Conservation (phyloP, 805 yeast genomes). For the Yarrowia sp. region DNA sequence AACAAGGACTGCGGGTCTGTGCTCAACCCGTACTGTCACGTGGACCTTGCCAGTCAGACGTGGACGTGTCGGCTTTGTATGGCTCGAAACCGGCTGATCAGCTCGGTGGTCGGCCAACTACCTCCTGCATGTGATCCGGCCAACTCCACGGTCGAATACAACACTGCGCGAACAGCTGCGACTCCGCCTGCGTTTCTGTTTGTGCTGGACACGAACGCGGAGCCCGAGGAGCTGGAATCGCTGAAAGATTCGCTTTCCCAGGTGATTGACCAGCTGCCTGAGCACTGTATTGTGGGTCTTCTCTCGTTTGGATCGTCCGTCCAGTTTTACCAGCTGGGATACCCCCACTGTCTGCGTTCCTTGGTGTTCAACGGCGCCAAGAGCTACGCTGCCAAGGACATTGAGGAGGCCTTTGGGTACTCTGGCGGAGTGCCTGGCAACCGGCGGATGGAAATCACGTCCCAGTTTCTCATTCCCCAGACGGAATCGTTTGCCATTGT, state of each 20-base stretch:
- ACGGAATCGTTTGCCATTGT: constrained; percentile 80
- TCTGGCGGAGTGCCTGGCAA: constrained; percentile 1
- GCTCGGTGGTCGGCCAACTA: constrained; percentile 72
- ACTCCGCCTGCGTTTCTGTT: constrained; percentile 85
- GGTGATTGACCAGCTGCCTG: constrained; percentile 81
- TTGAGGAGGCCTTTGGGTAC: constrained; percentile 68
- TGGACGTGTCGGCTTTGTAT: constrained; percentile 90
- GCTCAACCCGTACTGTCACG: constrained; percentile 74
- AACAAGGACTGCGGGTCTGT: constrained; percentile 72
- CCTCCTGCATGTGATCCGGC: constrained; percentile 79
- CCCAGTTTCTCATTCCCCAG: constrained; percentile 72
- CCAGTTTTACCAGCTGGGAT: constrained; percentile 81
- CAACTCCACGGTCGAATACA: constrained; percentile 82
- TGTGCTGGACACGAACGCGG: constrained; percentile 87
- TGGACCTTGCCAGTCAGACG: constrained; percentile 73
- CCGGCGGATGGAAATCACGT: constrained; percentile 13
- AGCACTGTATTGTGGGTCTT: constrained; percentile 84
- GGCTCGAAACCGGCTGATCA: constrained; percentile 77
- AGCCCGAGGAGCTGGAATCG: constrained; percentile 80
- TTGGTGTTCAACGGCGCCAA: constrained; percentile 87
- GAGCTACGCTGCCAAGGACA: constrained; percentile 64
- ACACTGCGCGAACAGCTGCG: constrained; percentile 78
- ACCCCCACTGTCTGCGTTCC: constrained; percentile 69
- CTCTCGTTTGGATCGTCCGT: constrained; percentile 88
- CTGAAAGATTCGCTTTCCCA: constrained; percentile 80